Evolutionary conservation across 2,329 filamentous ascomycete genomes (phyloP).

Genomic region (Fusarium pseudograminearum): DNA sequence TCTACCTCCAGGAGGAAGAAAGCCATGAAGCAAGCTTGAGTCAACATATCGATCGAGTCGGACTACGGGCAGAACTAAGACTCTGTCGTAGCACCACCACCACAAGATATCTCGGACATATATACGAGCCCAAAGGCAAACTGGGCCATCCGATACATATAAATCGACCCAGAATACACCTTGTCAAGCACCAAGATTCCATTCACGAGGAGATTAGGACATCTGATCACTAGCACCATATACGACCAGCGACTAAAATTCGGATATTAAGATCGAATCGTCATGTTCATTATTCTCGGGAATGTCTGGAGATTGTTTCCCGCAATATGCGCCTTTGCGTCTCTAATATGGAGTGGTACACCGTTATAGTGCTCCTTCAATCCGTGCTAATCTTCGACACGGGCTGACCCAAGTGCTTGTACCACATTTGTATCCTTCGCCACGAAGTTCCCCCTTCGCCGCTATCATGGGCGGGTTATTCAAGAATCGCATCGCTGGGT

Average conservation of each 20-base stretch:
- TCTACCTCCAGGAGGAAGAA: neutral
- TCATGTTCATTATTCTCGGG: conserved; percentile 29
- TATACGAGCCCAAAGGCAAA: neutral
- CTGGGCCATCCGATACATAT: neutral
- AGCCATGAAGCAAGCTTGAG: neutral
- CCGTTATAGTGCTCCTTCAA: neutral
- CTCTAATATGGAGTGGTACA: neutral
- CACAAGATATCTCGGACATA: neutral
- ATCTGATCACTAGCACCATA: neutral
- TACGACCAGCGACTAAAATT: neutral
- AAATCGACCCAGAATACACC: too few relatives aligned
- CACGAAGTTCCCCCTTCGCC: neutral
- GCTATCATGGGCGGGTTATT: neutral
- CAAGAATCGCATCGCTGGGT: neutral
- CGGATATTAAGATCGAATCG: neutral
- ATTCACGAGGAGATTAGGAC: too few relatives aligned
- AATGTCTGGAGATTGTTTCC: conserved; percentile 1
- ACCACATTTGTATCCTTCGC: neutral
- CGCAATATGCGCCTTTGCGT: conserved; percentile 4
- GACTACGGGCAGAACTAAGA: too few relatives aligned
- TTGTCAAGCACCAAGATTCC: neutral
- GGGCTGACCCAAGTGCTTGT: neutral
- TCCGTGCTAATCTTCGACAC: neutral
- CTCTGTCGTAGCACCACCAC: too few relatives aligned
- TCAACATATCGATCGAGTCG: too few relatives aligned